A percentile compares a stretch with the other conserved stretches of the same genome.
phyloP scores from a whole-genome alignment of 345 rosid genomes.

The Dipteronia dyeriana region DNA sequence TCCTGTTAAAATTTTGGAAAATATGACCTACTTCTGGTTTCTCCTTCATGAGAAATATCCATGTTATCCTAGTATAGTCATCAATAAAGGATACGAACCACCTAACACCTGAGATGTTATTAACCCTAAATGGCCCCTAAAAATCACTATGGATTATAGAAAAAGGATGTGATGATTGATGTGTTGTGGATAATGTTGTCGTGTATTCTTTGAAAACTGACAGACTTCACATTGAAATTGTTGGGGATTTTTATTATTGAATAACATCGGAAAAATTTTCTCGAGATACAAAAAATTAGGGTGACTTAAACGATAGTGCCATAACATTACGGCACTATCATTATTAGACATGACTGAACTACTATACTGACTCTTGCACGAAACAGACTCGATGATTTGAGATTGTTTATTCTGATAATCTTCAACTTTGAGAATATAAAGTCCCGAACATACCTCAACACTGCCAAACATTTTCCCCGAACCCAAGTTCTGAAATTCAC shows the following conservation, averaged over 20 bases:
- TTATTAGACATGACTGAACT: not conserved
- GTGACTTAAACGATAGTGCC: not conserved
- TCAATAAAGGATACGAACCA: not conserved
- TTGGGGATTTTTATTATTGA: constrained; percentile 2
- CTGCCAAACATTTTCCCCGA: not conserved
- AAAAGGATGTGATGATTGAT: not conserved
- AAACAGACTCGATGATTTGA: not conserved
- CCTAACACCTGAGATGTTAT: not conserved
- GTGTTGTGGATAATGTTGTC: not conserved
- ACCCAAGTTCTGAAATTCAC: not conserved
- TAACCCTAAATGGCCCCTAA: not conserved
- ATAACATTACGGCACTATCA: not conserved
- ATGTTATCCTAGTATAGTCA: not conserved
- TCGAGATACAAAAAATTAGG: not conserved
- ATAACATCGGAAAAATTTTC: not conserved
- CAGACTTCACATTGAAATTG: constrained; percentile 1
- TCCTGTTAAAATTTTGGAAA: not conserved
- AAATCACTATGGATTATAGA: not conserved
- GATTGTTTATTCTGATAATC: not conserved
- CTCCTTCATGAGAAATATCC: constrained; percentile 2
- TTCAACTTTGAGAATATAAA: not conserved
- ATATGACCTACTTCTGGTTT: not conserved
- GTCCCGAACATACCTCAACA: not conserved
- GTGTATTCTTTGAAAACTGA: not conserved
- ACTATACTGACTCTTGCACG: not conserved